Evolutionary conservation across 2,329 filamentous ascomycete species (phyloP).

Genomic region (Pseudogymnoascus sp.): DNA sequence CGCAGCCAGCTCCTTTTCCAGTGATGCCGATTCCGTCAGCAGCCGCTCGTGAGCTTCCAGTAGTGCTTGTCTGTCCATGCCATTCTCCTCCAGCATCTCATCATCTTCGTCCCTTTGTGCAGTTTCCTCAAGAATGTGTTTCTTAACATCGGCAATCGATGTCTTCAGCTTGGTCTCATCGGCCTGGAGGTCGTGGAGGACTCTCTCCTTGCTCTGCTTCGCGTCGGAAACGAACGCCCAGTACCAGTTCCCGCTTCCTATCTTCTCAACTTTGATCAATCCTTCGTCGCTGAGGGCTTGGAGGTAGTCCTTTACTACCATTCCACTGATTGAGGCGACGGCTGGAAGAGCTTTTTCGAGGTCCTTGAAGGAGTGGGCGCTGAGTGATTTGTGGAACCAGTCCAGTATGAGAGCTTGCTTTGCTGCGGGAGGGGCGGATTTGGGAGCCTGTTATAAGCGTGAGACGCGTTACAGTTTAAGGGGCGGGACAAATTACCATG

Average conservation of each 20-base stretch:
- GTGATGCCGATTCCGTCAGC: slow-evolving; percentile 21
- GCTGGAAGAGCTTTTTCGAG: slow-evolving; percentile 56
- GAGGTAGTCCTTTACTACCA: slow-evolving; percentile 61
- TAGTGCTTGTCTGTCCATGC: slow-evolving; percentile 22
- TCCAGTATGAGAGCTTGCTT: slow-evolving; percentile 51
- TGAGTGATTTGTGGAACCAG: slow-evolving; percentile 51
- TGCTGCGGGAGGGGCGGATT: slow-evolving; percentile 45
- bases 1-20: slow-evolving; percentile 26
- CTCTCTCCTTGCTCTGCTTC: slow-evolving; percentile 36
- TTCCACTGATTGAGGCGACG: slow-evolving; percentile 54
- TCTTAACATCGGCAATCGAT: slow-evolving; percentile 28
- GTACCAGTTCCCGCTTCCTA: slow-evolving; percentile 65
- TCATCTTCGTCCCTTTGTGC: slow-evolving; percentile 27
- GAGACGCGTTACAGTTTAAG: not conserved
- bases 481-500: not conserved
- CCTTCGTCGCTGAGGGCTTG: slow-evolving; percentile 53
- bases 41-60: slow-evolving; percentile 23
- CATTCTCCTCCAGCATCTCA: slow-evolving; percentile 25
- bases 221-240: slow-evolving; percentile 56
- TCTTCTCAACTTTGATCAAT: slow-evolving; percentile 58
- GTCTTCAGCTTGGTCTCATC: slow-evolving; percentile 28
- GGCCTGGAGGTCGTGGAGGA: slow-evolving; percentile 30
- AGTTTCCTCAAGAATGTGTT: slow-evolving; percentile 30
- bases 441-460: slow-evolving; percentile 35
- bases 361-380: slow-evolving; percentile 58